Base-by-base conservation (phyloP, 2,329 filamentous ascomycete genomes). In the Magnaporthales sp. region DNA sequence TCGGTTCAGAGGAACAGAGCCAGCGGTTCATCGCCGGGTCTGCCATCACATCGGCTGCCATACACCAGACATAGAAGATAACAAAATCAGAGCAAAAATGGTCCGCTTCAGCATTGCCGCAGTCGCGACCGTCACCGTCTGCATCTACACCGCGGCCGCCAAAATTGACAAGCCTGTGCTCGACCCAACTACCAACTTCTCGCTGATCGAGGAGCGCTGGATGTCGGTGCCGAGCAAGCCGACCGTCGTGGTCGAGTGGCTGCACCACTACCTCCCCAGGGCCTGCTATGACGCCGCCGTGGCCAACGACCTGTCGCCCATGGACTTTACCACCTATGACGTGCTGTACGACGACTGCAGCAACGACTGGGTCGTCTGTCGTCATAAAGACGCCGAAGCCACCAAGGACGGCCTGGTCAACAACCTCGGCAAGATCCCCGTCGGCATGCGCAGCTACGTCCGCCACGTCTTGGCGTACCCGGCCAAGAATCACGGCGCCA, bases 301-400 rank as follows among this genome's bases (percentile, higher is more conserved):
- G n/a, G 26, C 24, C 56, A 62, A 69, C 19, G 67, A 67, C 60
- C 68, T 71, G 56, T 68, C 66, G 46, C 68, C 71, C 4, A 31
- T 29, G 29, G 73, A 75, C 60, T 63, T 75, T 26, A 68, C 66
- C 31, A 69, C 71, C 58, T 75, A 72, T 69, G 70, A 73, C 66
- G 70, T 73, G 26, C 69, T 68, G 64, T 75, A 72, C 62, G 62
- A 68, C 60, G 75, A 75, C 68, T 76, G 75, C 68, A 32, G 26
- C 22, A 65, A 69, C 60, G 66, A 70, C 27, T 77, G 74, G 74
- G 70, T 72, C 64, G 72, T 77, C 60, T 77, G 75, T 66, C 70
- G 75, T 1, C 73, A 75, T 67, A 72, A 70, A 60, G 67, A 72
- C 32, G 68, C 73, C 10, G 66, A 67, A 1, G 67, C 71, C n/a